Percentiles rank a stretch among this genome's conserved stretches.
Conservation (phyloP, 371 early-diverging fungal genomes). For the Mortierella sp. region DNA sequence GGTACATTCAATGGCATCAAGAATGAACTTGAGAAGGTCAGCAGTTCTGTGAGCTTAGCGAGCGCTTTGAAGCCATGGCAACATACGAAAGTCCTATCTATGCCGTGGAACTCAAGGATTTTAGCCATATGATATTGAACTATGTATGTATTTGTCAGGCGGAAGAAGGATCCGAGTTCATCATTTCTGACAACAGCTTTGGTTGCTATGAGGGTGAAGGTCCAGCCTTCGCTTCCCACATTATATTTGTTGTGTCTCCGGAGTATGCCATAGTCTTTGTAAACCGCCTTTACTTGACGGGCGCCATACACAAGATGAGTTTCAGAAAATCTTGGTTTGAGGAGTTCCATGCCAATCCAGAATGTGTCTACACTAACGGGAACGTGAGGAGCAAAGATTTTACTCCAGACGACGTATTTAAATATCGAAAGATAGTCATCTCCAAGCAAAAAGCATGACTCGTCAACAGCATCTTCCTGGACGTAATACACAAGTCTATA, state of each 20-base stretch:
- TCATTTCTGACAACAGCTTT: constrained; percentile 25
- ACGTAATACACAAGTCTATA: constrained; percentile 16
- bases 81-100: constrained; percentile 22
- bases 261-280: background rate
- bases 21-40: no score
- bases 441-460: constrained; percentile 20
- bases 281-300: background rate
- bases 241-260: constrained; percentile 19
- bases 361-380: constrained; percentile 8
- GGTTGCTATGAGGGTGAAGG: constrained; percentile 18
- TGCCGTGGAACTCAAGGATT: constrained; percentile 11
- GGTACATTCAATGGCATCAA: background rate
- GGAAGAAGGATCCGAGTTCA: constrained; percentile 33
- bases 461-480: constrained; percentile 37
- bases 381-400: background rate
- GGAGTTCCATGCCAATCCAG: constrained; percentile 11
- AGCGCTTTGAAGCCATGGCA: no score
- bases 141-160: constrained; percentile 35
- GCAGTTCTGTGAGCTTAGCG: no score
- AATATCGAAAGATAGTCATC: constrained; percentile 17
- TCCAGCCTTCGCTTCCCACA: constrained; percentile 8
- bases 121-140: background rate
- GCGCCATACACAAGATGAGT: background rate
- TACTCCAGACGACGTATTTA: constrained; percentile 24
- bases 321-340: background rate